Base-by-base conservation (phyloP, 225 moss, liverwort and hornwort genomes). In the Sphagnum tenellum region DNA sequence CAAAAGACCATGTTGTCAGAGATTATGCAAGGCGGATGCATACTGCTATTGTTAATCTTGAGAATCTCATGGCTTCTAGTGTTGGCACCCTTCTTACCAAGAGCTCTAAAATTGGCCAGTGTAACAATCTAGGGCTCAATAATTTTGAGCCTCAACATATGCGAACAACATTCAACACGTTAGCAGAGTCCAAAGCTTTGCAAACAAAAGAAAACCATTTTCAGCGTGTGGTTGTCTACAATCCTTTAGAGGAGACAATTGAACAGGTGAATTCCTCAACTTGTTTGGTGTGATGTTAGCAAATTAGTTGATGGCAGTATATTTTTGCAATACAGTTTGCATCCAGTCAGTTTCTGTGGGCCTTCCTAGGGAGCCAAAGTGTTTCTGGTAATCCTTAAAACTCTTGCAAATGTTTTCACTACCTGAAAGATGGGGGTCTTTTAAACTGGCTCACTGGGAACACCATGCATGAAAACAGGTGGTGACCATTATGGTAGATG, bases 21-120 rank as follows among this genome's bases (percentile, higher is more conserved):
- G 98, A 98, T 64, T 98, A 98, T 12, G 98, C 83, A 47, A 66
- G 56, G 55, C 86, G 73, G 73, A 90, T 98, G 93, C 90, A 89
- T 56, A 60, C 46, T 51, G 90, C 94, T 44, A 72, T 98, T 14
- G 70, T 80, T 49, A 80, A 98, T 68, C 89, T 98, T 8, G 80
- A 80, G 61, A 72, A 68, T 44, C 84, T 98, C 52, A 93, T 98
- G 93, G 74, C 84, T 62, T 78, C 79, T 12, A 88, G 83, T 70
- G 86, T 93, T 64, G 80, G 77, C 50, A 82, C 80, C 66, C 82
- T 98, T 52, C 67, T 98, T 57, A 79, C 72, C 71, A 74, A 75
- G 6, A 75, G 74, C 63, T 64, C 74, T 45, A 67, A 67, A 5
- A 51, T 64, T 53, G 83, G 76, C 55, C 68, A 66, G 49, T 84